Evolutionary conservation across 2,329 filamentous ascomycete species (phyloP).

Genomic region (Cytospora piceae): DNA sequence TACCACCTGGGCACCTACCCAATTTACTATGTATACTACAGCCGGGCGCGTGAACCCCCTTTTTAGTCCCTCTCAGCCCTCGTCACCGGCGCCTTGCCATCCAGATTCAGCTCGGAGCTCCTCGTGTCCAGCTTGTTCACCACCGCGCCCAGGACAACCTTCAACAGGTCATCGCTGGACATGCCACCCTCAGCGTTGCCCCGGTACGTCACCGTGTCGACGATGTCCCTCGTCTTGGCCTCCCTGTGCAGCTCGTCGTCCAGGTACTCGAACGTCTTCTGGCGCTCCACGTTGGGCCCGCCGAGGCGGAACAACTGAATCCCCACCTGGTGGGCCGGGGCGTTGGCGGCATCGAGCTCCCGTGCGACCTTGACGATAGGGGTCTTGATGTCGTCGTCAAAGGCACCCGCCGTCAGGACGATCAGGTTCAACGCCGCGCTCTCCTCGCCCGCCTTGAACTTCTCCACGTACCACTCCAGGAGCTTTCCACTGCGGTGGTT

Average conservation of each 20-base stretch:
- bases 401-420: slow-evolving; percentile 35
- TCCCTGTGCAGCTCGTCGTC: slow-evolving; percentile 33
- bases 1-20: background rate
- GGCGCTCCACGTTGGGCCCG: slow-evolving; percentile 22
- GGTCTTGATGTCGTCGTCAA: slow-evolving; percentile 30
- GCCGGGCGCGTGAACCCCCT: background rate
- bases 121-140: slow-evolving; percentile 32
- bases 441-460: slow-evolving; percentile 36
- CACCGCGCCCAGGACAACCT: slow-evolving; percentile 32
- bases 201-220: slow-evolving; percentile 27
- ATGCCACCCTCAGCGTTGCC: slow-evolving; percentile 18
- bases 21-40: background rate
- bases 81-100: slow-evolving; percentile 7
- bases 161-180: slow-evolving; percentile 30
- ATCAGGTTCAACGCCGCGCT: slow-evolving; percentile 36
- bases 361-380: slow-evolving; percentile 30
- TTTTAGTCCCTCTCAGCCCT: slow-evolving; percentile 22
- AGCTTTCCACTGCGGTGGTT: slow-evolving; percentile 29
- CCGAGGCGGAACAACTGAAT: slow-evolving; percentile 33
- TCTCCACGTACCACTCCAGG: slow-evolving; percentile 36
- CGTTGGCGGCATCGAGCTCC: slow-evolving; percentile 28
- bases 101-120: slow-evolving; percentile 21
- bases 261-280: slow-evolving; percentile 29
- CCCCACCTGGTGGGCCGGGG: slow-evolving; percentile 31
- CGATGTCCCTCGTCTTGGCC: slow-evolving; percentile 29